These are phyloP conservation scores for Pseudevernia furfuracea DNA, from an alignment of 495 filamentous ascomycete genomes.

Conservation along the genomic window DNA sequence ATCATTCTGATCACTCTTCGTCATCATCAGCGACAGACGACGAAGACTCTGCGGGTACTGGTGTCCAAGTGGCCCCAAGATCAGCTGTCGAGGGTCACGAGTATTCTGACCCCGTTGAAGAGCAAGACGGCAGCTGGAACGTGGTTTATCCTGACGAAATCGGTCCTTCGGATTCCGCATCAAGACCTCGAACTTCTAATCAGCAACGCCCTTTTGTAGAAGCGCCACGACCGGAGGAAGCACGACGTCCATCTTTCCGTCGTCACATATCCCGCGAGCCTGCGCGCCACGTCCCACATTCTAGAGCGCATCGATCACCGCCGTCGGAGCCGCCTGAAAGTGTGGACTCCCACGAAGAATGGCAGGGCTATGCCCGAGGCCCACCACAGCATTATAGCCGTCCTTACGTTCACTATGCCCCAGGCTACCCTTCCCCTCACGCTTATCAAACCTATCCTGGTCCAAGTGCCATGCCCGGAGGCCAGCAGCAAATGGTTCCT, in stretches of 20 bases:
- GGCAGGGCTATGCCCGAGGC: constrained; percentile 33
- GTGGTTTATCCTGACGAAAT: constrained; percentile 56
- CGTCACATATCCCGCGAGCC: constrained; percentile 38
- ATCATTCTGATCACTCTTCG: neutral
- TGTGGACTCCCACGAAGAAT: constrained; percentile 48
- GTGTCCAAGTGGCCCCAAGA: constrained; percentile 42
- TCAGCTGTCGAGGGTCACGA: constrained; percentile 45
- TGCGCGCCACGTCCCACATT: constrained; percentile 26
- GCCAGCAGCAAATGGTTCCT: constrained; percentile 33
- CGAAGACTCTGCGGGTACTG: constrained; percentile 44
- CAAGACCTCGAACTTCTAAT: constrained; percentile 49
- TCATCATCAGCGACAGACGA: constrained; percentile 36
- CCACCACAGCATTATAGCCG: constrained; percentile 29
- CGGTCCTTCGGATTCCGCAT: constrained; percentile 78
- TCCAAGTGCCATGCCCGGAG: constrained; percentile 38
- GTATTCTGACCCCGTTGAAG: constrained; percentile 42
- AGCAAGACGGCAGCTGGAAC: constrained; percentile 45
- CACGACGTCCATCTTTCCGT: constrained; percentile 37
- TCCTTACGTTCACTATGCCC: constrained; percentile 35
- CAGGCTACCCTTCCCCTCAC: constrained; percentile 39
- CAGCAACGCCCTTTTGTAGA: constrained; percentile 31
- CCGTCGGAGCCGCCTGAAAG: constrained; percentile 48
- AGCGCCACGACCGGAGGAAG: constrained; percentile 38
- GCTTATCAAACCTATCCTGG: constrained; percentile 30
- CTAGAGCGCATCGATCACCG: constrained; percentile 41